Percentiles rank a stretch among this genome's conserved stretches.
phyloP scores from a whole-genome alignment of 2,329 filamentous ascomycete genomes.

The Arthrobotrys musiformis region DNA sequence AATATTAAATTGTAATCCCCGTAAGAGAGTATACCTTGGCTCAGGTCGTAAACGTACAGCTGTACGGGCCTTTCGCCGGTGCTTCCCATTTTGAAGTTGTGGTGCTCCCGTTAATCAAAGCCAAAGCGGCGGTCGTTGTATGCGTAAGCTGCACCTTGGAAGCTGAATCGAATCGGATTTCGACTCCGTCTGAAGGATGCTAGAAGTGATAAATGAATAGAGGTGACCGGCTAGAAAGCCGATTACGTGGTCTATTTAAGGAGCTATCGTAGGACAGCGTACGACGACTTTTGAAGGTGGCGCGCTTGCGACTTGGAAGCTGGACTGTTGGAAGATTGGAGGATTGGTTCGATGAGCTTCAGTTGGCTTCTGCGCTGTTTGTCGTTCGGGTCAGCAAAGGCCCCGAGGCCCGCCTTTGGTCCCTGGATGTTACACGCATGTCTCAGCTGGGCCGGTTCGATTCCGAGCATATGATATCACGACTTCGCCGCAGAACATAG shows the following conservation, averaged over 20 bases:
- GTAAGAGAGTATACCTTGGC: slow-evolving; percentile 66
- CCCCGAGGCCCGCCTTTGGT: slow-evolving; percentile 41
- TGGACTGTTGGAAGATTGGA: slow-evolving; percentile 5
- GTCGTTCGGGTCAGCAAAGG: slow-evolving; percentile 45
- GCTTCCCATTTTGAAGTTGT: slow-evolving; percentile 32
- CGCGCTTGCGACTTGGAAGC: slow-evolving; percentile 1
- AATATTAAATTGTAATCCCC: slow-evolving; percentile 36
- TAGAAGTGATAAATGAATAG: neutral
- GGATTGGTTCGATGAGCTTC: slow-evolving; percentile 39
- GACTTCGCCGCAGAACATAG: too few relatives aligned
- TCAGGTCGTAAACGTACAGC: slow-evolving; percentile 82
- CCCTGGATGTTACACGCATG: neutral
- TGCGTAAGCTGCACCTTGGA: neutral
- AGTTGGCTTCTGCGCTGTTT: slow-evolving; percentile 29
- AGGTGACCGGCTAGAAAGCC: neutral
- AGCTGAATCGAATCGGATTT: neutral
- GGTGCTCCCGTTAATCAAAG: neutral
- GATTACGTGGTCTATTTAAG: slow-evolving; percentile 27
- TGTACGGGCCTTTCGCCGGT: slow-evolving; percentile 66
- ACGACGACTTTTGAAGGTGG: neutral
- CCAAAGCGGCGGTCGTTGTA: neutral
- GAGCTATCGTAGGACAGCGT: neutral
- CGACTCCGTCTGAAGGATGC: neutral
- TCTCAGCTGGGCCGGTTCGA: neutral
- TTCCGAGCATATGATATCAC: too few relatives aligned